Evolutionary conservation across 768 basidiomycete genomes (phyloP).

Genomic region (Mycena capillaripes): DNA sequence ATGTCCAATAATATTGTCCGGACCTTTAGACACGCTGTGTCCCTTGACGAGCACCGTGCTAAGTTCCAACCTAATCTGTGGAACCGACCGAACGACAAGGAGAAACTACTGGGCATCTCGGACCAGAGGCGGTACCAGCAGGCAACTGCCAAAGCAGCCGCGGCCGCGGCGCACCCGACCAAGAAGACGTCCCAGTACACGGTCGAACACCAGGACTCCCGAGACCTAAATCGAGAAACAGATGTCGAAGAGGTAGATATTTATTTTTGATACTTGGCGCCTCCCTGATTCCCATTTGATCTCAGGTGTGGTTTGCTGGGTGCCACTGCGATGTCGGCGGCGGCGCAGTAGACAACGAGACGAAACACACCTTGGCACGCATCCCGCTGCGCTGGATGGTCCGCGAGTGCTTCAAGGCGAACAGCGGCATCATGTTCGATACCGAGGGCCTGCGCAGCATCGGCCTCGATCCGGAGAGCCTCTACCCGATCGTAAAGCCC

Average conservation of each 20-base stretch:
- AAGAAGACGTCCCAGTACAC: constrained; percentile 22
- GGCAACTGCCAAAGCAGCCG: too few species aligned
- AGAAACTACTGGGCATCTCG: constrained; percentile 44
- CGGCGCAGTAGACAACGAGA: constrained; percentile 61
- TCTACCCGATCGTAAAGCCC: constrained; percentile 50
- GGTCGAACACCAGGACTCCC: constrained; percentile 46
- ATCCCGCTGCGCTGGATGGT: constrained; percentile 79
- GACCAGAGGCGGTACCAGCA: constrained; percentile 18
- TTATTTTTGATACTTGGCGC: constrained; percentile 34
- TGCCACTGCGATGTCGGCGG: constrained; percentile 68
- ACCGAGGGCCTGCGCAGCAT: constrained; percentile 55
- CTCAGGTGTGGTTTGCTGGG: constrained; percentile 36
- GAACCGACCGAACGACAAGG: constrained; percentile 47
- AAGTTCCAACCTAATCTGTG: constrained; percentile 62
- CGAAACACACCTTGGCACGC: constrained; percentile 58
- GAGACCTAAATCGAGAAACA: constrained; percentile 38
- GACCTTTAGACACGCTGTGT: constrained; percentile 66
- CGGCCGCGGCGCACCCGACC: constrained; percentile 9
- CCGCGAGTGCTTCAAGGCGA: constrained; percentile 70
- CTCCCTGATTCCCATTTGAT: constrained; percentile 43
- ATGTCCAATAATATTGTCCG: constrained; percentile 59
- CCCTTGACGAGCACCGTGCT: constrained; percentile 67
- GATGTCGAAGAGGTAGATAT: constrained; percentile 59
- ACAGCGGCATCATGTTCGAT: constrained; percentile 73
- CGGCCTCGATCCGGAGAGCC: constrained; percentile 56